Base-by-base conservation (phyloP, 148 eudicot species). In the Selenicereus undatus region DNA sequence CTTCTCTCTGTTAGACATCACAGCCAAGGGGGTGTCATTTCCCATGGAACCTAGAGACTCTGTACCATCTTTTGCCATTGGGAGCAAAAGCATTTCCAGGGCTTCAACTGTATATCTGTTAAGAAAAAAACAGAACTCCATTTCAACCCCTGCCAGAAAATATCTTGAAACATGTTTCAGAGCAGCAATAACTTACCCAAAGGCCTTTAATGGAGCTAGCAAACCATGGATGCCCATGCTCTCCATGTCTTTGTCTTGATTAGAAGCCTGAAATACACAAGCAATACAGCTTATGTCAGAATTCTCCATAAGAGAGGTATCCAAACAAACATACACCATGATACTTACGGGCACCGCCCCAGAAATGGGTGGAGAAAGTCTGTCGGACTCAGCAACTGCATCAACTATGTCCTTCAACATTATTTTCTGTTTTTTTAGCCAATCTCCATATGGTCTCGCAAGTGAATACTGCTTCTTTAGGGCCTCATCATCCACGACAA, bases 41-140 rank as follows among this genome's bases (percentile, higher is more conserved):
- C 99, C 99, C 99, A 97, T 97, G 27, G 99, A 97, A 83, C 99
- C 99, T 76, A 97, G 99, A 58, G 99, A 91, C 84, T 97, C 99
- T 54, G 91, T 82, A 26, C 95, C 97, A 87, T 97, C 98, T 86
- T 94, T 97, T 48, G 97, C 99, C 99, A 97, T 97, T 50, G 99
- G 99, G 35, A 97, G 90, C 82, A 97, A 81, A 83, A 97, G 85
- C 98, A 97, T 97, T 83, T 97, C 99, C 89, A 94, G 80, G 78
- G 99, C 87, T 82, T 97, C 99, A 50, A 86, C 80, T 3, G 97
- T 94, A 80, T 93, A 96, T 76, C 98, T 95, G 89, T 24, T 43
- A 82, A 60, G 43, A 78, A 75, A 78, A 75, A 27, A 78, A 74
- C 51, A 11, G 81, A 69, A 85, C 48, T 54, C 0, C 20, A 43